Evolutionary conservation across 805 yeast genomes (phyloP).

Genomic region (Spathaspora girioi): DNA sequence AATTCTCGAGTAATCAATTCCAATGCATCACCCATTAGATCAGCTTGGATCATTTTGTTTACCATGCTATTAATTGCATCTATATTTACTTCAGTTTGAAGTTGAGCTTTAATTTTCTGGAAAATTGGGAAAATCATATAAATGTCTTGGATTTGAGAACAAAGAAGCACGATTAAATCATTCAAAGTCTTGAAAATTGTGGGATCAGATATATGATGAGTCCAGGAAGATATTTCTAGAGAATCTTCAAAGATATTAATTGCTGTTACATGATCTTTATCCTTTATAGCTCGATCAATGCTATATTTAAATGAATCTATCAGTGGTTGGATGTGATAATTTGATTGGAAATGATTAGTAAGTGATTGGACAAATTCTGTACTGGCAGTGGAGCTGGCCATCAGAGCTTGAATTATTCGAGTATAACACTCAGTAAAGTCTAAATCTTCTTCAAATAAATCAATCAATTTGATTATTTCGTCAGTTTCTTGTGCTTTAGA

Average conservation of each 20-base stretch:
- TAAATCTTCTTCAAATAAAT: constrained; percentile 2
- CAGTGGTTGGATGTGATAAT: constrained; percentile 11
- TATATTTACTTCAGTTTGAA: constrained; percentile 24
- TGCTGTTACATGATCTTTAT: constrained; percentile 19
- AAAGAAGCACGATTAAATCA: constrained; percentile 37
- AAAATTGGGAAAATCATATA: constrained; percentile 25
- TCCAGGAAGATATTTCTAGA: constrained; percentile 21
- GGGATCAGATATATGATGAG: constrained; percentile 20
- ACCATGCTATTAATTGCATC: constrained; percentile 27
- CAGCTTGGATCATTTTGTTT: constrained; percentile 26
- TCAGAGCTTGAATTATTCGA: constrained; percentile 15
- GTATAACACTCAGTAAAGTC: constrained; percentile 13
- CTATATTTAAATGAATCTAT: constrained; percentile 23
- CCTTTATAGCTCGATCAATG: constrained; percentile 23
- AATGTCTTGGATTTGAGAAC: constrained; percentile 23
- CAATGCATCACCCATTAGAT: constrained; percentile 38
- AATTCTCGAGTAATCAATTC: constrained; percentile 39
- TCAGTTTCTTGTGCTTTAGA: not conserved
- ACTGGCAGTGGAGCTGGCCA: constrained; percentile 16
- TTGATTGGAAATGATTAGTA: constrained; percentile 10
- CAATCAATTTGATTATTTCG: not conserved
- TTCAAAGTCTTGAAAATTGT: constrained; percentile 41
- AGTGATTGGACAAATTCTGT: constrained; percentile 14
- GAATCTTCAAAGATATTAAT: constrained; percentile 30
- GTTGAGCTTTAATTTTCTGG: constrained; percentile 33